phyloP scores from a whole-genome alignment of 495 filamentous ascomycete genomes.

The Aspergillus mulundensis region DNA sequence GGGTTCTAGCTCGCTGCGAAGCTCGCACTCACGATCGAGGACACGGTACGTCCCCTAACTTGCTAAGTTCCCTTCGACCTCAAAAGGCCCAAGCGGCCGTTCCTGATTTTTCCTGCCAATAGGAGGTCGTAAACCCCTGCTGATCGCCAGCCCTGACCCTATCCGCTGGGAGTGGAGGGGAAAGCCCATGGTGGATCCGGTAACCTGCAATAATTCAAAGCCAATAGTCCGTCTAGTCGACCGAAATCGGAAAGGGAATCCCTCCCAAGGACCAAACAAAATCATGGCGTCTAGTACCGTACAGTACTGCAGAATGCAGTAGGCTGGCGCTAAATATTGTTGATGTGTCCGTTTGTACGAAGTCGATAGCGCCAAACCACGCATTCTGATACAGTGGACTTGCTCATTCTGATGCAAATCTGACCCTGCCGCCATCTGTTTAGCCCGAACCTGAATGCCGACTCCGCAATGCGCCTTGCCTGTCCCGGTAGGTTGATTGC shows the following conservation, averaged over 20 bases:
- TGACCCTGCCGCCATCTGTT: background rate
- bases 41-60: background rate
- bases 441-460: background rate
- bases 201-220: conserved; percentile 2
- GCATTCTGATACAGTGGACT: background rate
- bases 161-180: background rate
- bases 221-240: conserved; percentile 6
- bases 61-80: too few species aligned
- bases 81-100: too few species aligned
- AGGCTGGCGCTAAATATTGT: background rate
- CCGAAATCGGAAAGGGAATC: background rate
- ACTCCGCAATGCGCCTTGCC: background rate
- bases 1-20: conserved; percentile 6
- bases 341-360: background rate
- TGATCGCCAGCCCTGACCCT: conserved; percentile 4
- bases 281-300: too few species aligned
- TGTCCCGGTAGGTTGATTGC: background rate
- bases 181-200: conserved; percentile 4
- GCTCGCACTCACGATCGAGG: conserved; percentile 10
- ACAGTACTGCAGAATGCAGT: too few species aligned
- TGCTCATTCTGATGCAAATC: background rate
- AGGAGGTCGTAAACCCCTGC: background rate
- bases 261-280: too few species aligned
- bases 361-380: background rate
- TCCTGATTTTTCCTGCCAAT: conserved; percentile 3